A percentile compares a stretch with the other conserved stretches of the same genome.
These are phyloP conservation scores for Akebia trifoliata DNA, from an alignment of 164 flowering plant genomes.

Conservation along the genomic window DNA sequence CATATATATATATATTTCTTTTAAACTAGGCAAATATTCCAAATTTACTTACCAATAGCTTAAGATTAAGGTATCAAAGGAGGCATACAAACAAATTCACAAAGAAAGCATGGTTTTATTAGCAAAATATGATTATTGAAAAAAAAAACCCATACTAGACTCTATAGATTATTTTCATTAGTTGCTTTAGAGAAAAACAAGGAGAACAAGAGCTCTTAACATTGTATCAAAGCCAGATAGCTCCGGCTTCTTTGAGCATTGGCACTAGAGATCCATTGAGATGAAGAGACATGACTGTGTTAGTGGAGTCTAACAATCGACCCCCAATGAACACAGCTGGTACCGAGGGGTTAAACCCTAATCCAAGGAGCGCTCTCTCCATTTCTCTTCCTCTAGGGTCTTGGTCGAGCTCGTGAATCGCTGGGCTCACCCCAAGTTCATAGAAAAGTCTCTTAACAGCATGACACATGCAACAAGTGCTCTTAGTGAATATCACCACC, in stretches of 20 bases:
- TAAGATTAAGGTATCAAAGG: too few relatives aligned
- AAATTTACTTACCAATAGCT: too few relatives aligned
- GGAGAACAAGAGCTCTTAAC: background rate
- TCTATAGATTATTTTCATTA: constrained; percentile 7
- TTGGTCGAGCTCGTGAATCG: constrained; percentile 34
- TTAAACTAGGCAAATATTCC: too few relatives aligned
- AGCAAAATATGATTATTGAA: background rate
- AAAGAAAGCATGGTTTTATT: background rate
- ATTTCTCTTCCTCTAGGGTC: constrained; percentile 32
- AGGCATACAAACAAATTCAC: background rate
- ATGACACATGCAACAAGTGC: constrained; percentile 41
- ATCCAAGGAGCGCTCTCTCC: constrained; percentile 26
- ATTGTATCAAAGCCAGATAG: constrained; percentile 29
- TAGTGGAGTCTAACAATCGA: constrained; percentile 21
- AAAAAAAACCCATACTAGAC: background rate
- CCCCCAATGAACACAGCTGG: constrained; percentile 39
- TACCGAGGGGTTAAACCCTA: constrained; percentile 28
- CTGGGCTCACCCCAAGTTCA: constrained; percentile 35
- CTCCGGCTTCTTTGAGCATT: constrained; percentile 36
- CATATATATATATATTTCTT: too few relatives aligned
- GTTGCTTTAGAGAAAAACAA: background rate
- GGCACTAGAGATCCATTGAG: constrained; percentile 30
- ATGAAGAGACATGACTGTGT: constrained; percentile 31
- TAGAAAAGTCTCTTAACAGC: constrained; percentile 31
- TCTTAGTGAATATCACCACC: constrained; percentile 42